Evolutionary conservation across 2,329 filamentous ascomycete species (phyloP), one percentile per base, ranked within the genome.

Genomic region (Sporothrix euskadiensis): DNA sequence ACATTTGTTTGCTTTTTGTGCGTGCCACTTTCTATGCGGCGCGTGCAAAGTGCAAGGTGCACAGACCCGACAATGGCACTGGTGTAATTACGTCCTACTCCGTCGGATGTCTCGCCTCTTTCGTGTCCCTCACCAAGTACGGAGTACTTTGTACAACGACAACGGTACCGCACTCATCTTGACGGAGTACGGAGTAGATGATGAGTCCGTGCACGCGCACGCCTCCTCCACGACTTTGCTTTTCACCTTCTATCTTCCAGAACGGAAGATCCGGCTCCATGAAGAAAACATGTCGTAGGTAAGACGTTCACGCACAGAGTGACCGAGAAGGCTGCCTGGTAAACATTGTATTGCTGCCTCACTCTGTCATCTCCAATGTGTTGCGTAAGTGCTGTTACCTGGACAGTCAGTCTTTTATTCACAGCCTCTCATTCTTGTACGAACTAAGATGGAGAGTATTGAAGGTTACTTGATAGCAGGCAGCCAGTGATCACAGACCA

Each of bases 261-360:
- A 56, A 61, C 69, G 41, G 56, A 71, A 56, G 56, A 61, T 35
- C 56, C 54, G 26, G 39, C 14, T 71, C 54, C 69, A 71, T 70
- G 14, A 7, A 35, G 26, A 26, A 47, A 59, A 9, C 8, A 22
- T 22, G 12, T 32, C 44, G 41, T 47, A 35, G 14, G 19, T n/a
- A 71, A 12, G 22, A 56, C 9, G 22, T 35, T 56, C 47, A 41
- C 2, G 3, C 22, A 12, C 7, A 30, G 26, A 9, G 26, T 10
- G 19, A 16, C 6, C 10, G 30, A 41, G 49, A 30, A 69, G 26
- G 44, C 65, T 35, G 65, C 65, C 47, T 35, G 65, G 26, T 49
- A 19, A 32, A 26, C 39, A 22, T 68, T 19, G 41, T 49, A 26
- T 59, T 35, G 56, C 56, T 59, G 30, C 56, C 56, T 59, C 59